Conservation (phyloP, 176 grass and related monocot species). For the Ensete ventricosum region DNA sequence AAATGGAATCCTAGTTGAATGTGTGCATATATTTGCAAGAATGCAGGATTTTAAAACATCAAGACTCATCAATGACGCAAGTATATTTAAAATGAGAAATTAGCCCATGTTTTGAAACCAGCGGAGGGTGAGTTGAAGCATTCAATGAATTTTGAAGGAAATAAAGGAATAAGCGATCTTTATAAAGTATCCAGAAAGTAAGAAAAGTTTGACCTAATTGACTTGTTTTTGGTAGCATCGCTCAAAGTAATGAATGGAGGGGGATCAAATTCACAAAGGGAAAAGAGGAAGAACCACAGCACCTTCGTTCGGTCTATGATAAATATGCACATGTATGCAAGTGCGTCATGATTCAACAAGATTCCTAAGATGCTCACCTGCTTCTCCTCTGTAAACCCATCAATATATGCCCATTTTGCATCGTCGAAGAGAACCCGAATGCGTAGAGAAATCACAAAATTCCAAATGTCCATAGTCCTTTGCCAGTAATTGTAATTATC, state of each 20-base stretch:
- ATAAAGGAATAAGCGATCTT: no score
- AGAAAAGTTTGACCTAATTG: no score
- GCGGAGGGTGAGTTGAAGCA: no score
- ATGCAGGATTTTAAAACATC: neutral
- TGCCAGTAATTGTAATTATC: slow-evolving; percentile 78
- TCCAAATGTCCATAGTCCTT: slow-evolving; percentile 81
- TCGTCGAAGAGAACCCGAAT: slow-evolving; percentile 64
- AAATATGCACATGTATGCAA: slow-evolving; percentile 1
- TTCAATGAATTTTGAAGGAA: no score
- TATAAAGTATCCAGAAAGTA: no score
- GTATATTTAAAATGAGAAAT: neutral
- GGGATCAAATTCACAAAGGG: no score
- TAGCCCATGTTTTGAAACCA: neutral
- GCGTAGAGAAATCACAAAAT: slow-evolving; percentile 66
- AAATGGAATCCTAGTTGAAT: slow-evolving; percentile 5
- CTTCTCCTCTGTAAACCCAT: slow-evolving; percentile 76
- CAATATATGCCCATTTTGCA: slow-evolving; percentile 72
- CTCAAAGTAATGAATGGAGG: no score
- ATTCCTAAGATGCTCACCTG: slow-evolving; percentile 34
- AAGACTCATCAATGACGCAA: neutral
- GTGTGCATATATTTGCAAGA: neutral
- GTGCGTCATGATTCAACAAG: neutral
- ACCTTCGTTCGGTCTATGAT: neutral
- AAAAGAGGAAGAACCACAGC: no score
- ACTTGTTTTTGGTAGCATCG: no score